These are phyloP conservation scores for Hypoxylon sp. DNA, from an alignment of 2,329 filamentous ascomycete genomes.

Conservation along the genomic window DNA sequence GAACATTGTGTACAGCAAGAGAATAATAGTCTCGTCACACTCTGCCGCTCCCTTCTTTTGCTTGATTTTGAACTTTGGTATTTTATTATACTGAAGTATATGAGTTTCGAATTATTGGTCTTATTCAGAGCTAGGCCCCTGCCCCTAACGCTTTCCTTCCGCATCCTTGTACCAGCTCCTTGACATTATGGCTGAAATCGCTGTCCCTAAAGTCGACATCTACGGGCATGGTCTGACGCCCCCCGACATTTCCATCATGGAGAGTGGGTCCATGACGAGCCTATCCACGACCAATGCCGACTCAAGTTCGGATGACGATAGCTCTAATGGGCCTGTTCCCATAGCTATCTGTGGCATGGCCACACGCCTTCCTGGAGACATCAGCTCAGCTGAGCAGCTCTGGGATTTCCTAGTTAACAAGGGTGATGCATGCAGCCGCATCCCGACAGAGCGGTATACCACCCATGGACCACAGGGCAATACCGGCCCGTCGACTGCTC, in stretches of 20 bases:
- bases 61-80: not conserved
- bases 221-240: not conserved
- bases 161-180: not conserved
- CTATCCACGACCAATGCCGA: not conserved
- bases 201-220: not conserved
- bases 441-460: slow-evolving; percentile 25
- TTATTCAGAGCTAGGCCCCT: not conserved
- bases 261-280: not conserved
- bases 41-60: not conserved
- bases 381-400: slow-evolving; percentile 8
- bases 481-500: not conserved
- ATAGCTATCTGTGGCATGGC: slow-evolving; percentile 37
- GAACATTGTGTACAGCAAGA: not conserved
- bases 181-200: not conserved
- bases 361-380: slow-evolving; percentile 30
- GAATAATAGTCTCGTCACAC: not conserved
- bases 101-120: not conserved
- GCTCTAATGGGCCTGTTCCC: slow-evolving; percentile 6
- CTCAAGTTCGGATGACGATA: not conserved
- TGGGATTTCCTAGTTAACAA: slow-evolving; percentile 29
- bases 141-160: not conserved
- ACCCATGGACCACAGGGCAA: slow-evolving; percentile 9
- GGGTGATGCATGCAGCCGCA: slow-evolving; percentile 3
- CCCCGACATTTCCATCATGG: not conserved
- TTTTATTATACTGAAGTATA: not conserved